Evolutionary conservation across 208 protist genomes (phyloP).

Genomic region (Crithidia expoeki): DNA sequence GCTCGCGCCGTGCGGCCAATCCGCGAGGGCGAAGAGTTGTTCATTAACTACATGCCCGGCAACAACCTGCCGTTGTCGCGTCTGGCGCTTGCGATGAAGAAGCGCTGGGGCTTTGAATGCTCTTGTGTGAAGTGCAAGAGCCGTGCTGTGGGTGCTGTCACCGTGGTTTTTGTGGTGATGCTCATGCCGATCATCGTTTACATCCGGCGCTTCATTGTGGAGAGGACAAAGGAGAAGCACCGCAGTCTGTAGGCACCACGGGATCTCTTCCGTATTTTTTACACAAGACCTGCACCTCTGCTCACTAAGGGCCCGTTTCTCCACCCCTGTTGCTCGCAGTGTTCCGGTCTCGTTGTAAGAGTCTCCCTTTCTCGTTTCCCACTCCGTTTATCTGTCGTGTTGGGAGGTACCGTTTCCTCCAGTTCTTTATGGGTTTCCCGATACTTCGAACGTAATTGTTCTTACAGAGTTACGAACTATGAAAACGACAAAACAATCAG

Average conservation of each 20-base stretch:
- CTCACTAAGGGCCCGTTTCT: too few relatives aligned
- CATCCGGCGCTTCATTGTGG: slow-evolving; percentile 67
- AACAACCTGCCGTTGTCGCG: slow-evolving; percentile 79
- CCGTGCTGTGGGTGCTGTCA: slow-evolving; percentile 72
- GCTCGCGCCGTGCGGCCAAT: slow-evolving; percentile 74
- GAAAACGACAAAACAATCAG: not conserved
- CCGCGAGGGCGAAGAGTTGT: slow-evolving; percentile 77
- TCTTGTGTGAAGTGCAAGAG: slow-evolving; percentile 80
- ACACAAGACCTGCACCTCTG: too few relatives aligned
- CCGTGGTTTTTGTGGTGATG: slow-evolving; percentile 58
- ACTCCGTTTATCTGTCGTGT: not conserved
- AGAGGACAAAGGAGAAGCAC: slow-evolving; percentile 70
- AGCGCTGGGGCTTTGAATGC: slow-evolving; percentile 88
- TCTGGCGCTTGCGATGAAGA: slow-evolving; percentile 77
- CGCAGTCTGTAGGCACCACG: slow-evolving; percentile 43
- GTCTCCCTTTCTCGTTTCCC: too few relatives aligned
- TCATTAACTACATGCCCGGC: slow-evolving; percentile 88
- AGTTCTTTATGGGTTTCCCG: not conserved
- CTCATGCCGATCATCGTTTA: slow-evolving; percentile 65
- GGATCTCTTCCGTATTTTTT: not conserved
- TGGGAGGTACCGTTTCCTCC: not conserved
- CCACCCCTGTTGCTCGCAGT: too few relatives aligned
- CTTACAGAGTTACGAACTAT: not conserved
- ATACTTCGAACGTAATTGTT: not conserved
- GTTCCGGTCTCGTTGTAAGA: too few relatives aligned